Base-by-base conservation (phyloP, 805 yeast genomes). In the Grigorovia humatica region DNA sequence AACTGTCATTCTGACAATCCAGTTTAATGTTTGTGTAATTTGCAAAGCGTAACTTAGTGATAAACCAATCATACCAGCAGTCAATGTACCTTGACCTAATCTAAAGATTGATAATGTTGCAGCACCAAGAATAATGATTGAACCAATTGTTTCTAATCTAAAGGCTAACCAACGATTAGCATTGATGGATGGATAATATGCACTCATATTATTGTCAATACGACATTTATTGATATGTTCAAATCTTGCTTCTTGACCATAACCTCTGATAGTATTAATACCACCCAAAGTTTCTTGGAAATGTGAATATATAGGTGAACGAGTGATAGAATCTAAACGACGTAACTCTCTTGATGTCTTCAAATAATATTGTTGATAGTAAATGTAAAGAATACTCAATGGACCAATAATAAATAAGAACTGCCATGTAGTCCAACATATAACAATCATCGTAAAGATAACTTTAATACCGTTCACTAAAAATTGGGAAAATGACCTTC, bases 1-100 rank as follows among this genome's bases (percentile, higher is more conserved):
- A 45, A 93, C 99, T 0, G 97, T 88, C 98, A 90, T 91, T 71
- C 99, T 80, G 32, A 93, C 98, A 69, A 93, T 88, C 97, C 97
- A 91, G 68, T 89, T 91, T 69, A 93, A 77, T 0, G 96, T 78
- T 69, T 89, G 96, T 0, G 99, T 93, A 54, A 90, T 79, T 68
- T 88, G 96, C 56, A 93, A 75, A 2, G 99, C 91, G 69, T 93
- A 95, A 47, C 95, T 85, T 60, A 93, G 85, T 20, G 96, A 84
- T 60, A 93, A 75, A 75, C 99, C 99, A 62, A 90, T 90, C 64
- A 87, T 72, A 70, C 99, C 99, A 17, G 96, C 89, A 19, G 89
- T 79, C 30, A 91, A 76, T 18, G 72, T 67, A 13, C 96, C 95
- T 17, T 77, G 73, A 50, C 72, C 76, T 58, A 89, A 74, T 20